Base-by-base conservation (phyloP, 73 alveolate genomes). In the Paramecium biaurelia region DNA sequence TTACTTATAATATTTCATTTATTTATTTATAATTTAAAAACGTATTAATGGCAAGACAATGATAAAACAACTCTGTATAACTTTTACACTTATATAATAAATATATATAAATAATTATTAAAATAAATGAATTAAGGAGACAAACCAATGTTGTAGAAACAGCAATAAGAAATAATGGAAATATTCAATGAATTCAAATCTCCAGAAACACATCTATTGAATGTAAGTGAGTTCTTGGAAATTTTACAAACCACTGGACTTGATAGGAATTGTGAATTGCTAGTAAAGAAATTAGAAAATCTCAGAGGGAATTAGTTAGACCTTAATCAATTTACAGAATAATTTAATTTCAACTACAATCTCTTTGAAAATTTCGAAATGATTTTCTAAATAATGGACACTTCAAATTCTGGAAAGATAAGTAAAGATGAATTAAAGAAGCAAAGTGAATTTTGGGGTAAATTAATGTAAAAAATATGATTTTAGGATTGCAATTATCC, bases 371-470 rank as follows among this genome's bases (percentile, higher is more conserved):
- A 79, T 41, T 79, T 79, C 37, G 72, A 79, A 38, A 43, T 79
- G 90, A 79, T 79, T 9, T 79, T 79, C 30, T 30, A 45, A 30
- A 30, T 79, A 2, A 43, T 79, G 70, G 90, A 79, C 28, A 30
- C 90, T 3, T 7, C 56, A 1, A 79, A 79, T 43, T 43, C 76
- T 41, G 90, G 90, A 8, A 79, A 79, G 43, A 79, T 79, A 18
- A 42, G 41, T 9, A 38, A 34, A 47, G 90, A 79, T 43, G 90
- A 79, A 79, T 47, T 79, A 34, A 79, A 45, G 18, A 79, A 47
- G 24, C 23, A 79, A 79, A 79, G 43, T 23, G 90, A 79, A 10
- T 41, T 79, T 43, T 79, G 90, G 90, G 90, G 90, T 43, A 59
- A 14, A 15, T 11, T 15, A 49, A n/a, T 3, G 0, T 20, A 4